phyloP scores from a whole-genome alignment of 352 stramenopile genomes.

The Pythium chondricola region DNA sequence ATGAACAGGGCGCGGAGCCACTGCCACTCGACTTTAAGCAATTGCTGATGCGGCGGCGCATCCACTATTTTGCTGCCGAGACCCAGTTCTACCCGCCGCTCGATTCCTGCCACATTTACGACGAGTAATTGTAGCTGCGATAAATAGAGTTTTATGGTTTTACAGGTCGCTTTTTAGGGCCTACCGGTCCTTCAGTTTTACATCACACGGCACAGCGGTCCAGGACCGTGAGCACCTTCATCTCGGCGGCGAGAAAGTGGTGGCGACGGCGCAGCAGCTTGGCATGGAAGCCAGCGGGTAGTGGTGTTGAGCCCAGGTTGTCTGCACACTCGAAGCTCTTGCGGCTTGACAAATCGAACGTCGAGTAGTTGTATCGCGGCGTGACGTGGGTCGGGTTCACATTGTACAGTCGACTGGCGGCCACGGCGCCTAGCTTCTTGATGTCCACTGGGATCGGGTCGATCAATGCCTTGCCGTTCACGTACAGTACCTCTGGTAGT shows the following conservation, averaged over 20 bases:
- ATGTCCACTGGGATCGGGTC: conserved; percentile 35
- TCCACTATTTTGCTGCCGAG: conserved; percentile 20
- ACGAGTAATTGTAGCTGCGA: too few relatives aligned
- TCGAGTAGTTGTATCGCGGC: conserved; percentile 33
- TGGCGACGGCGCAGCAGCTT: conserved; percentile 13
- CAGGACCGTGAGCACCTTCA: conserved; percentile 3
- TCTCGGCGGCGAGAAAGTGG: conserved; percentile 19
- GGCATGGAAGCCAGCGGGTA: conserved; percentile 5
- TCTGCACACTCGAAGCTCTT: conserved; percentile 21
- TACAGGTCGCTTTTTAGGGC: too few relatives aligned
- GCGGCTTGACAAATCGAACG: conserved; percentile 7
- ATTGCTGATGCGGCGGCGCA: conserved; percentile 17
- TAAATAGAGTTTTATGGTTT: too few relatives aligned
- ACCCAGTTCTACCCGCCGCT: conserved; percentile 14
- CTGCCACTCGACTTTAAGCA: conserved; percentile 15
- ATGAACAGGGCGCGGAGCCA: conserved; percentile 9
- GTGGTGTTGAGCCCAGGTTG: conserved; percentile 11
- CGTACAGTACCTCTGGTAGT: conserved; percentile 42
- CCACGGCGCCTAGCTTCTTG: background rate
- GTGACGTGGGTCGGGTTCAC: conserved; percentile 50
- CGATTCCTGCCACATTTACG: conserved; percentile 13
- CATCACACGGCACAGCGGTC: conserved; percentile 12
- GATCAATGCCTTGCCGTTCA: conserved; percentile 53
- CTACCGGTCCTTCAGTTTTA: too few relatives aligned
- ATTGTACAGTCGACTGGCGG: conserved; percentile 42